Evolutionary conservation across 2,329 filamentous ascomycete genomes (phyloP).

Genomic region (Claviceps paspali): DNA sequence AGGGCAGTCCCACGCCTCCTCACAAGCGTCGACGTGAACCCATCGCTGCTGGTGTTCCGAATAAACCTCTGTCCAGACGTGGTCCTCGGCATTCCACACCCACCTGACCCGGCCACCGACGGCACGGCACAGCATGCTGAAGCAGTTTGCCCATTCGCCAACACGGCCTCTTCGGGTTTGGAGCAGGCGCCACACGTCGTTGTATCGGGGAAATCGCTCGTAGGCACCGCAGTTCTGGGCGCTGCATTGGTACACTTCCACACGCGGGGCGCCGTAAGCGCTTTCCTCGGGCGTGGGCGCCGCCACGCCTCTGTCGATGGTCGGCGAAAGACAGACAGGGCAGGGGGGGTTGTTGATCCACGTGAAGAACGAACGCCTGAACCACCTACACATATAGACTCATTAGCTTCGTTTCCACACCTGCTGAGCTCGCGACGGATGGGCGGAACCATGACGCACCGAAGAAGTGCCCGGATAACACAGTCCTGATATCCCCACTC

Average conservation of each 20-base stretch:
- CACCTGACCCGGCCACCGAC: constrained; percentile 83
- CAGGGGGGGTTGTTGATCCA: constrained; percentile 96
- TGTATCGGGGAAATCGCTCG: constrained; percentile 87
- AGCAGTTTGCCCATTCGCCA: constrained; percentile 97
- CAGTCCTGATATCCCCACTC: constrained; percentile 98
- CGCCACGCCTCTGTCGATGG: constrained; percentile 68
- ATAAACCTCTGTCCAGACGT: constrained; percentile 96
- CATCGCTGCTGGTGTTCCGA: constrained; percentile 85
- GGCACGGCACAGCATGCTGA: constrained; percentile 93
- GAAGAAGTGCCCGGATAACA: constrained; percentile 73
- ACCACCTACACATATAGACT: constrained; percentile 47
- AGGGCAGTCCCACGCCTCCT: constrained; percentile 91
- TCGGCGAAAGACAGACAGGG: constrained; percentile 65
- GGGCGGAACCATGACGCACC: constrained; percentile 33
- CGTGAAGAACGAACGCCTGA: constrained; percentile 84
- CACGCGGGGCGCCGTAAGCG: constrained; percentile 70
- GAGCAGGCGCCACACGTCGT: constrained; percentile 83
- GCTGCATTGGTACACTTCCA: constrained; percentile 84
- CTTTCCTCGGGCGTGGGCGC: constrained; percentile 77
- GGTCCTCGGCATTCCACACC: constrained; percentile 97
- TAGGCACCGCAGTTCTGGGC: constrained; percentile 57
- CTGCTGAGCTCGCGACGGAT: neutral
- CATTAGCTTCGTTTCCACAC: constrained; percentile 9
- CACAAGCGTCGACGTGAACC: constrained; percentile 93
- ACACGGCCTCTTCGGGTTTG: constrained; percentile 75